Base-by-base conservation (phyloP, 371 early-diverging fungal genomes). In the Mortierella sp. region DNA sequence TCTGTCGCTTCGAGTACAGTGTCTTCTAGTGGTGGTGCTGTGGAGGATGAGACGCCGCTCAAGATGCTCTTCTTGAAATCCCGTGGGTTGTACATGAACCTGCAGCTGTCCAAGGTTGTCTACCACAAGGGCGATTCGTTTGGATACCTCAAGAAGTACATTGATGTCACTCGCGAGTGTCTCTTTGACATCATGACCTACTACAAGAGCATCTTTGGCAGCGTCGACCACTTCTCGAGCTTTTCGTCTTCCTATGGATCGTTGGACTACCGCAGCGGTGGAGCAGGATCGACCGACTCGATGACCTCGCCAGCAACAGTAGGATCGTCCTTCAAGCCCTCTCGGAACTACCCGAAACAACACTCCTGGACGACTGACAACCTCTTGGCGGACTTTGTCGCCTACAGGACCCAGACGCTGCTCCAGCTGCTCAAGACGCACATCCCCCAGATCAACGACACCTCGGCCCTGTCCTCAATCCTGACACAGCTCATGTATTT, bases 131-230 rank as follows among this genome's bases (percentile, higher is more conserved):
- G 79, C n/a, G 89, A 92, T 34, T 88, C 93, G 2, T 90, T 89
- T 40, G 93, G 92, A n/a, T 93, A 89, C 70, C 64, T 94, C 47
- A 93, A 93, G 53, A 88, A 90, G 63, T 95, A 93, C 72, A 90
- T 95, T 48, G 96, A 95, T 77, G 88, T 93, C 9, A 88, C 91
- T 68, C 91, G 96, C 31, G 96, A 95, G 74, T 91, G 93, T 70
- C 90, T 95, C 72, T 93, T 95, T 82, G 96, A 96, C 73, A 94
- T 94, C 48, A 89, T 94, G 68, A 94, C 92, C 7, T 95, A 96
- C 63, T 96, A 94, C 77, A 92, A 91, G 69, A 91, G 93, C 43
- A 92, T 96, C 39, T 96, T 96, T 85, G 89, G 94, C 8, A 90
- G 91, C 45, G 40, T 43, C 41, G 68, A 74, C 64, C n/a, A 52